These are phyloP conservation scores for Monilinia polystroma DNA, from an alignment of 2,329 filamentous ascomycete genomes.

Conservation along the genomic window DNA sequence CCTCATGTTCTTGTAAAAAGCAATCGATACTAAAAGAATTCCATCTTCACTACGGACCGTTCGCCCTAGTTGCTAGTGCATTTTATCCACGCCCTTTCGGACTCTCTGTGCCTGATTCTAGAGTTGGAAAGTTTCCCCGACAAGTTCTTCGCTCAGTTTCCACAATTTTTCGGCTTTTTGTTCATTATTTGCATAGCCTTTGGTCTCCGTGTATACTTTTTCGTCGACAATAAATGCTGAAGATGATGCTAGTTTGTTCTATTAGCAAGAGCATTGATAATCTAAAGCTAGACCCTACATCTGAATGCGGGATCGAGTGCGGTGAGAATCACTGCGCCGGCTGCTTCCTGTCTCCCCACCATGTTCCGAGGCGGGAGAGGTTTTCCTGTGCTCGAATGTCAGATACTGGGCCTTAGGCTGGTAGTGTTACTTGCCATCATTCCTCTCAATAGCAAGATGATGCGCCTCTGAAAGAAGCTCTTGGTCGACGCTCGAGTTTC, in stretches of 20 bases:
- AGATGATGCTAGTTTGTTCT: neutral
- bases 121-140: neutral
- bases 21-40: neutral
- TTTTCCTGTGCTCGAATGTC: neutral
- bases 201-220: neutral
- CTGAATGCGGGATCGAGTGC: neutral
- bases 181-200: conserved; percentile 3
- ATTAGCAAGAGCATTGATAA: neutral
- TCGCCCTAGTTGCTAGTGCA: neutral
- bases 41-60: neutral
- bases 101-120: neutral
- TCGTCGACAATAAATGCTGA: neutral
- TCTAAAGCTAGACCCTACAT: neutral
- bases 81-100: neutral
- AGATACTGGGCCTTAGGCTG: neutral
- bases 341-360: neutral
- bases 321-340: neutral
- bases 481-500: neutral
- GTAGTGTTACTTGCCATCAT: neutral
- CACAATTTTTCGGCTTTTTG: neutral
- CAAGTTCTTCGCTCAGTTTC: conserved; percentile 6
- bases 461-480: neutral
- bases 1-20: neutral
- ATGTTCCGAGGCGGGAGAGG: neutral
- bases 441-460: neutral